These are phyloP conservation scores for Centella asiatica DNA, from an alignment of 129 eudicot species.

Conservation along the genomic window DNA sequence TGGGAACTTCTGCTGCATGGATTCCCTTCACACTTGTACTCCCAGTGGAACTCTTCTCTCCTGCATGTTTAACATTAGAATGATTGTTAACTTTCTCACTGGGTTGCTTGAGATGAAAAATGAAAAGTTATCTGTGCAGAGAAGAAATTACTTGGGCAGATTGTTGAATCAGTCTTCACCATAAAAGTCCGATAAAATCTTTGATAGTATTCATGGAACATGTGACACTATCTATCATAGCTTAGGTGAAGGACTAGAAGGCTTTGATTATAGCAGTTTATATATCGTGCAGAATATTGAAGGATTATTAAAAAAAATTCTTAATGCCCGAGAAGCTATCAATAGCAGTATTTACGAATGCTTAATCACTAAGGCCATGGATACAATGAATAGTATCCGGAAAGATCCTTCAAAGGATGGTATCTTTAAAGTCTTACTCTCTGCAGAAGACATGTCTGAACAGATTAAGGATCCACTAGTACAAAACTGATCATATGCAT, in stretches of 20 bases:
- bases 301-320: conserved; percentile 36
- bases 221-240: conserved; percentile 50
- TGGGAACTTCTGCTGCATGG: conserved; percentile 79
- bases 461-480: conserved; percentile 37
- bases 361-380: conserved; percentile 50
- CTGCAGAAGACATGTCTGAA: conserved; percentile 41
- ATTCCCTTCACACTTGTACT: conserved; percentile 56
- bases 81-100: conserved; percentile 43
- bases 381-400: conserved; percentile 38
- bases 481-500: no score
- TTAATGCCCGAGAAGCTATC: conserved; percentile 28
- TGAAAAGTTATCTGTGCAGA: conserved; percentile 30
- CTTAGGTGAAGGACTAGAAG: conserved; percentile 43
- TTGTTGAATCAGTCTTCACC: conserved; percentile 51
- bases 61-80: conserved; percentile 63
- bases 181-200: conserved; percentile 61
- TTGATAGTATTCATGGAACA: conserved; percentile 45
- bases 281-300: conserved; percentile 63
- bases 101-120: conserved; percentile 43
- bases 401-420: conserved; percentile 43
- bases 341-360: conserved; percentile 45
- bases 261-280: conserved; percentile 55
- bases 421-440: conserved; percentile 43
- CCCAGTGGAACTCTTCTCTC: conserved; percentile 62
- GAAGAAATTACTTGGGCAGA: conserved; percentile 36